phyloP scores from a whole-genome alignment of 345 rosid genomes.

The Brassica cretica region DNA sequence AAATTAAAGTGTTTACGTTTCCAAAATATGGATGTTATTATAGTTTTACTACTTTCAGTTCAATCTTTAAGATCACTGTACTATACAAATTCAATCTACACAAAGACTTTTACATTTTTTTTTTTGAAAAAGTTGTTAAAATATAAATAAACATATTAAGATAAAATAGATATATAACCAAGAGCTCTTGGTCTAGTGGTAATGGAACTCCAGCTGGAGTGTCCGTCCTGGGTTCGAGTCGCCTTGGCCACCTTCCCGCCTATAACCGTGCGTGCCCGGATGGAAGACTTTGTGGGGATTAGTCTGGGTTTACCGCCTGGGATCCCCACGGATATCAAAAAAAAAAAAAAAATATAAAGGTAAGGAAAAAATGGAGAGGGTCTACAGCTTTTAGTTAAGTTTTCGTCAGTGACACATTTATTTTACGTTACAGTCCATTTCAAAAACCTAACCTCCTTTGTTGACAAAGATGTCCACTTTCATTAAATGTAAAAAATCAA shows the following conservation, averaged over 20 bases:
- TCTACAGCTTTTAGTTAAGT: constrained; percentile 19
- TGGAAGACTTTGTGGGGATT: too few relatives aligned
- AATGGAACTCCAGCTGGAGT: too few relatives aligned
- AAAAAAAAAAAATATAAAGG: too few relatives aligned
- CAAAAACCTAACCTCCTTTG: constrained; percentile 6
- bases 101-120: not conserved
- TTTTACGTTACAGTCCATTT: constrained; percentile 25
- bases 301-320: too few relatives aligned
- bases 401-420: constrained; percentile 32
- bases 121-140: not conserved
- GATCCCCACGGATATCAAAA: too few relatives aligned
- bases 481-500: not conserved
- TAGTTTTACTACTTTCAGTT: not conserved
- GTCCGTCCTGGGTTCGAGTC: too few relatives aligned
- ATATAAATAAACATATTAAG: not conserved
- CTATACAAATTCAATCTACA: not conserved
- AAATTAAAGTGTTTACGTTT: not conserved
- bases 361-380: not conserved
- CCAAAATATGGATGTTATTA: not conserved
- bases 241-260: too few relatives aligned
- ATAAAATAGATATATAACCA: not conserved
- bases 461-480: constrained; percentile 34
- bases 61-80: not conserved
- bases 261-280: too few relatives aligned
- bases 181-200: too few relatives aligned